Conservation (phyloP, 108 stramenopile genomes). For the Aurantiochytrium sp. region DNA sequence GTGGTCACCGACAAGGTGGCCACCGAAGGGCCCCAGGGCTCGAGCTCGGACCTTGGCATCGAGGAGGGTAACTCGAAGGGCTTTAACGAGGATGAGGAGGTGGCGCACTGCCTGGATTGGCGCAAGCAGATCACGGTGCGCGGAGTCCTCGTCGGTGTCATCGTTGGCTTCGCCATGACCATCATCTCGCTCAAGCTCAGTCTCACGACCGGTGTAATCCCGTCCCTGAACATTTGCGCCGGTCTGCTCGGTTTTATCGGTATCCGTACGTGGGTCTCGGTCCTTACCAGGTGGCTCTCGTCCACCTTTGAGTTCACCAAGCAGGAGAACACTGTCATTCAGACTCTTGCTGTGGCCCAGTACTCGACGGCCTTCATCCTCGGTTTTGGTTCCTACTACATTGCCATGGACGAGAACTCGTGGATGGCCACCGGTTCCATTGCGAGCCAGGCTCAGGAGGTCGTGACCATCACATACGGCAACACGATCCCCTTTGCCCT, state of each 20-base stretch:
- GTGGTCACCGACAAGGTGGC: no score
- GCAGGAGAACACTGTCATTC: constrained; percentile 25
- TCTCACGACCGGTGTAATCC: constrained; percentile 4
- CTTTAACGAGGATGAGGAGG: not conserved
- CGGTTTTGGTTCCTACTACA: constrained; percentile 29
- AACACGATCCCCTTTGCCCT: not conserved
- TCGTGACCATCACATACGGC: not conserved
- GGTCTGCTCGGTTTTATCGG: constrained; percentile 17
- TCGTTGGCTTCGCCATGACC: not conserved
- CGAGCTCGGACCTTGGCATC: no score
- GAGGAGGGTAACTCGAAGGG: not conserved
- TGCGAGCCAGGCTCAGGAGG: not conserved
- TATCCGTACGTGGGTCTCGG: not conserved
- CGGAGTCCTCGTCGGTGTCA: not conserved
- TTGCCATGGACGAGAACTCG: not conserved
- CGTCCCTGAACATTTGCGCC: not conserved
- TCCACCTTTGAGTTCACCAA: not conserved
- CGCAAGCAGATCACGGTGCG: not conserved
- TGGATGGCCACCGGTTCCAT: not conserved
- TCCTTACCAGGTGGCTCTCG: not conserved
- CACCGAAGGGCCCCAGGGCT: no score
- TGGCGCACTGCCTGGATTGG: not conserved
- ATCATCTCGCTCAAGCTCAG: constrained; percentile 5
- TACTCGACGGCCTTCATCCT: not conserved
- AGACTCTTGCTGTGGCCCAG: constrained; percentile 4